Evolutionary conservation across 2,329 filamentous ascomycete genomes (phyloP), one percentile per base, ranked within the genome.

Genomic region (Albophoma yamanashiensis): DNA sequence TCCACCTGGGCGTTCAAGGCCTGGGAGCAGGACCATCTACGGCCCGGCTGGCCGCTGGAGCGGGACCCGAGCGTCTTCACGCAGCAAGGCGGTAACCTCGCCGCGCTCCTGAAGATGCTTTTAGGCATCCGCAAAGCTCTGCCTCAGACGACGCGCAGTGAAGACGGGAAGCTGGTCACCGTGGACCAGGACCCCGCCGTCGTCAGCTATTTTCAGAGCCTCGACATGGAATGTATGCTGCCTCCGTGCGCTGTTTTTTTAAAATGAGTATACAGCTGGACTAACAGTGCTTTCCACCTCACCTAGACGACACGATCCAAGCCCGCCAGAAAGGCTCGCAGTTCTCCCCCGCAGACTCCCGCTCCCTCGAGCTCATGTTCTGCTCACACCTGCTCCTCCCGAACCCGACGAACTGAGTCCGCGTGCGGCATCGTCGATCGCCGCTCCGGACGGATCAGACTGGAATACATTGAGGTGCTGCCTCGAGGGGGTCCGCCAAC

Each of bases 1-100:
- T 84, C 83, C 0, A 87, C 84, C 0, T 88, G 85, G 85, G 81
- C 83, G 0, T 87, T 87, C 73, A 86, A 86, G 63, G 84, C 82
- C 2, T 88, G 84, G 84, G 84, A 87, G 65, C 82, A 87, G 67
- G 79, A 83, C 59, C 80, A 82, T 57, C 77, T 86, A 34, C 78
- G 81, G 2, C 78, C 78, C 0, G 78, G 79, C 52, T 88, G 85
- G 85, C 85, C 85, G 4, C 75, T 88, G 3, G 82, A 84, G 67
- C 71, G 75, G 43, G 79, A 81, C 9, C 85, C 85, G 0, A 73
- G 75, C 57, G 75, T 76, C 57, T 88, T 83, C 66, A 82, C 82
- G 0, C 77, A 80, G 59, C 84, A 87, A 64, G 84, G 84, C 20
- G 79, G 82, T 55, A 79, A 80, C 40, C 76, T 88, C 8, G 82